Percentiles rank a stretch among this genome's conserved stretches.
phyloP scores from a whole-genome alignment of 495 filamentous ascomycete genomes.

The Terfezia claveryi region DNA sequence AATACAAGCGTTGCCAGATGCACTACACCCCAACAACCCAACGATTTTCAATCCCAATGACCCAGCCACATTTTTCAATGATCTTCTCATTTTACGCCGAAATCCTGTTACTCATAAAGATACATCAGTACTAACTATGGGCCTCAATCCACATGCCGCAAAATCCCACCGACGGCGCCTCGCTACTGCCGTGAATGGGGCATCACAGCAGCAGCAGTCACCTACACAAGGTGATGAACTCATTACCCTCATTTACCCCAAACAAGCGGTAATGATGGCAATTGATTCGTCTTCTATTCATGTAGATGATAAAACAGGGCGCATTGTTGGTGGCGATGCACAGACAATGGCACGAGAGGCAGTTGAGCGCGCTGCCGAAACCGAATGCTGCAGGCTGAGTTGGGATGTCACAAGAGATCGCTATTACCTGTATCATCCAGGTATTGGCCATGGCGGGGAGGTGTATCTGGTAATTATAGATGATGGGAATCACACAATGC shows the following conservation, averaged over 20 bases:
- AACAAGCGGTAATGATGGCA: conserved; percentile 10
- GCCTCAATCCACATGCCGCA: conserved; percentile 6
- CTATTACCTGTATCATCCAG: conserved; percentile 14
- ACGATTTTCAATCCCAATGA: neutral
- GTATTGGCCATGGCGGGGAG: conserved; percentile 7
- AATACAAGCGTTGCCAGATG: conserved; percentile 9
- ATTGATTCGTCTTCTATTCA: conserved; percentile 1
- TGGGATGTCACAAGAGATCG: conserved; percentile 7
- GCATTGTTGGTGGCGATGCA: neutral
- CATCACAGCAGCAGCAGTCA: neutral
- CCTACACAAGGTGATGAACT: conserved; percentile 6
- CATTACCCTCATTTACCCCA: conserved; percentile 11
- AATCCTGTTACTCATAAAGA: conserved; percentile 5
- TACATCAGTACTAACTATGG: conserved; percentile 7
- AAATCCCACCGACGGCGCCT: neutral
- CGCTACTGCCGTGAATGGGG: neutral
- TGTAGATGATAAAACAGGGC: neutral
- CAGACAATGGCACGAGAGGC: conserved; percentile 1
- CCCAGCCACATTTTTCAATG: conserved; percentile 6
- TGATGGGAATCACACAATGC: conserved; percentile 1
- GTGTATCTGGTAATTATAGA: conserved; percentile 12
- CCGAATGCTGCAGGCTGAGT: conserved; percentile 12
- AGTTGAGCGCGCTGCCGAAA: conserved; percentile 12
- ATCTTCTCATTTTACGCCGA: conserved; percentile 9
- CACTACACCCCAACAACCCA: neutral